These are phyloP conservation scores for Solanum medicagineum DNA, from an alignment of 257 asterid genomes.

Conservation along the genomic window DNA sequence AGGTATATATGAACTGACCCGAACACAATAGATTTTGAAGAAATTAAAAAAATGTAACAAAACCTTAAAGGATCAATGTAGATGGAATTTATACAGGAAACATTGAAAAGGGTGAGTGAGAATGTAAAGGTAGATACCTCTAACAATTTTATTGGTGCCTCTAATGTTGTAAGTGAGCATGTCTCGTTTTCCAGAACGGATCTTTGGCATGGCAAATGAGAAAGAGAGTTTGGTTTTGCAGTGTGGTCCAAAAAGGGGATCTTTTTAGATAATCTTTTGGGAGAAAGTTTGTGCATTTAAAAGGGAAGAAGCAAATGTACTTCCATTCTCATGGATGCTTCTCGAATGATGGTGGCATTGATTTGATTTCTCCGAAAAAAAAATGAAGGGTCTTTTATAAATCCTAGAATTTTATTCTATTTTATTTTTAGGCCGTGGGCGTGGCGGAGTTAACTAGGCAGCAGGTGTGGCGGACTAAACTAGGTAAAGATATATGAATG, in stretches of 20 bases:
- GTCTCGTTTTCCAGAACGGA: slow-evolving; percentile 32
- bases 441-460: not conserved
- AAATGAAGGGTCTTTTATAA: not conserved
- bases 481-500: not conserved
- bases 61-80: not conserved
- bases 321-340: not conserved
- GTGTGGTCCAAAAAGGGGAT: not conserved
- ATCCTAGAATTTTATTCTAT: not conserved
- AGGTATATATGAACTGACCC: not conserved
- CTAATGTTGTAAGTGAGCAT: slow-evolving; percentile 33
- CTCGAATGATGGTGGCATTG: not conserved
- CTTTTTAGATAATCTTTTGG: not conserved
- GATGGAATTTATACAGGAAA: not conserved
- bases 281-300: not conserved
- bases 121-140: slow-evolving; percentile 18
- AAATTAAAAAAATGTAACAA: not conserved
- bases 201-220: slow-evolving; percentile 31
- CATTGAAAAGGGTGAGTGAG: not conserved
- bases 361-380: not conserved
- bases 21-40: not conserved
- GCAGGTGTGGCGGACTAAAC: not conserved
- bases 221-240: not conserved
- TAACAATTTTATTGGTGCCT: slow-evolving; percentile 50
- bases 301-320: not conserved
- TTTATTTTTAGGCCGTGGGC: not conserved